Evolutionary conservation across 2,329 filamentous ascomycete species (phyloP).

Genomic region (Aspergillus uvarum): DNA sequence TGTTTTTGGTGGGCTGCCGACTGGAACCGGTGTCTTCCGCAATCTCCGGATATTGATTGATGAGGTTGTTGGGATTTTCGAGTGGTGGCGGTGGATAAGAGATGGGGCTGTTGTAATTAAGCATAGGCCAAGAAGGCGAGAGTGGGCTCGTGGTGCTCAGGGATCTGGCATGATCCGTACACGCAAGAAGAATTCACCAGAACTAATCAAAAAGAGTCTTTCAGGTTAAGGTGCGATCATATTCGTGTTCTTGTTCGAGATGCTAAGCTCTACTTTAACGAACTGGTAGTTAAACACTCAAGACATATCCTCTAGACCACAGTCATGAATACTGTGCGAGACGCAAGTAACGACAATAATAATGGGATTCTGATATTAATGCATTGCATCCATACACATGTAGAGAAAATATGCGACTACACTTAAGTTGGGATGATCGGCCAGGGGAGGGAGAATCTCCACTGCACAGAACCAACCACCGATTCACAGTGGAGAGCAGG

Average conservation of each 20-base stretch:
- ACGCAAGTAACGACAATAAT: no score
- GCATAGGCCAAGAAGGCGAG: not conserved
- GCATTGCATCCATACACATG: not conserved
- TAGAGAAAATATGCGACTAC: not conserved
- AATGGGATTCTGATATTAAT: not conserved
- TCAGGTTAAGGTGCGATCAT: no score
- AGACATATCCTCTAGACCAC: no score
- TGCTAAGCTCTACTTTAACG: no score
- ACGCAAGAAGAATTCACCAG: no score
- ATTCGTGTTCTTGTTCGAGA: no score
- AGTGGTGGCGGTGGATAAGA: no score
- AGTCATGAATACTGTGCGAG: not conserved
- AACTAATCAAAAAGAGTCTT: no score
- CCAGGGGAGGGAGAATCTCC: not conserved
- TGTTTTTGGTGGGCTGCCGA: not conserved
- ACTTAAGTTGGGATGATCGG: not conserved
- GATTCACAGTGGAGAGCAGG: not conserved
- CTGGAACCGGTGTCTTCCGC: not conserved
- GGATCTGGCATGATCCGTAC: not conserved
- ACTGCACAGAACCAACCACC: not conserved
- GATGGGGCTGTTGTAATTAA: not conserved
- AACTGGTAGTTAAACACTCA: no score
- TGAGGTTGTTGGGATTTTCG: not conserved
- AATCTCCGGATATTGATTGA: not conserved
- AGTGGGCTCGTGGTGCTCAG: not conserved